These are phyloP conservation scores for Phaeotremella fagi DNA, from an alignment of 768 basidiomycete genomes.

Conservation along the genomic window DNA sequence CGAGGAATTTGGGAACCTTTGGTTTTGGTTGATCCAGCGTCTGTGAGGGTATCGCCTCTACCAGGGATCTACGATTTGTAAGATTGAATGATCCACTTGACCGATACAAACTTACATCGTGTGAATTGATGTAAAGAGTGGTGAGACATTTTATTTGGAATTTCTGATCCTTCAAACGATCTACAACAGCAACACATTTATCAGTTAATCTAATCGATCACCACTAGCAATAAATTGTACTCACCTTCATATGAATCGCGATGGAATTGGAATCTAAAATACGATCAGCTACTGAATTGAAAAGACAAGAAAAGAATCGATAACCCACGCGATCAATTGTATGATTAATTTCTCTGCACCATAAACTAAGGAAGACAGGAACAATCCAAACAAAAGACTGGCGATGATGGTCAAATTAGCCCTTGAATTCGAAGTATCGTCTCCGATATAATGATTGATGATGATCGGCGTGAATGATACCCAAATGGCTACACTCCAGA, in stretches of 20 bases:
- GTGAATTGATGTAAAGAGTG: constrained; percentile 71
- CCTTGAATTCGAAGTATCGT: constrained; percentile 31
- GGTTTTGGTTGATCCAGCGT: constrained; percentile 48
- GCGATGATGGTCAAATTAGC: constrained; percentile 57
- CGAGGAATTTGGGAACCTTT: constrained; percentile 54
- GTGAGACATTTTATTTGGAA: constrained; percentile 67
- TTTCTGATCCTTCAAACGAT: constrained; percentile 78
- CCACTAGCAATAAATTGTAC: too few species aligned
- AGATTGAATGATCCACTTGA: too few species aligned
- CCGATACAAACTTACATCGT: constrained; percentile 53
- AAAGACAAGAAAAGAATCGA: not conserved
- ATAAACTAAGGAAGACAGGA: constrained; percentile 65
- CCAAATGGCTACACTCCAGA: constrained; percentile 62
- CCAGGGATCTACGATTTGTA: constrained; percentile 58
- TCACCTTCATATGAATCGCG: constrained; percentile 72
- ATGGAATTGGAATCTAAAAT: constrained; percentile 48
- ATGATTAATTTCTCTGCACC: constrained; percentile 79
- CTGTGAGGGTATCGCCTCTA: constrained; percentile 60
- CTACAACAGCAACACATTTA: constrained; percentile 46
- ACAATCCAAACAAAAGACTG: constrained; percentile 68
- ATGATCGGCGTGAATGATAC: constrained; percentile 70
- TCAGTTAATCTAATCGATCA: not conserved
- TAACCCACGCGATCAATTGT: constrained; percentile 61
- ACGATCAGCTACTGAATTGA: not conserved
- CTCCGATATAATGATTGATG: constrained; percentile 43